Base-by-base conservation (phyloP, 2,329 filamentous ascomycete genomes). In the Clathrospora elynae region DNA sequence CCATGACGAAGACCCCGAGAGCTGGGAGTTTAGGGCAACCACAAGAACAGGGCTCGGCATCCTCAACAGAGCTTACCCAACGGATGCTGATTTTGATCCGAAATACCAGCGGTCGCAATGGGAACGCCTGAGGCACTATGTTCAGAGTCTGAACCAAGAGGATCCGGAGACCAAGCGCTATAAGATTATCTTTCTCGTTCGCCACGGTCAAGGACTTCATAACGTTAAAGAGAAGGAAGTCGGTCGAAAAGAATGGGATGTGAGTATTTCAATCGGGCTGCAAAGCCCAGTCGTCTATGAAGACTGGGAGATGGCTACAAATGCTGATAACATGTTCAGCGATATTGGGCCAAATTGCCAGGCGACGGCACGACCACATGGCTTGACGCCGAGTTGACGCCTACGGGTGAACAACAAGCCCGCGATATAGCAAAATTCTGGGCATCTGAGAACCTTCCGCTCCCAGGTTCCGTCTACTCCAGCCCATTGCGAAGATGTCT, bases 161-260 rank as follows among this genome's bases (percentile, higher is more conserved):
- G 64, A 63, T 4, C 55, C 57, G 11, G 61, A 64, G 5, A 72
- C 71, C 32, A 74, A 75, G 6, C 67, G 73, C 11, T 87, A 85
- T 71, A 87, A 86, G 66, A 72, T 87, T 6, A 60, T 87, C 22
- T 83, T 81, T 63, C 73, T 86, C 64, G 82, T 79, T 23, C 79
- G 84, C 23, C 85, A 87, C 59, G 84, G 85, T n/a, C 76, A 87
- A 68, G 84, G 84, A 2, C 66, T 72, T 24, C 78, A 83, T 62
- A 83, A 83, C 55, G 78, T 80, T 7, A 83, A 82, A 24, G 80
- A 86, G 68, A 72, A 71, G 23, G 83, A 74, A 58, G 85, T 84
- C 52, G 82, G 83, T 20, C 85, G 82, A 1, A 75, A 79, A 5
- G 79, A 78, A n/a, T 86, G 83, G 83, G 82, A 86, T 59, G 79